Conservation (phyloP, 2,329 filamentous ascomycete genomes). For the Diaporthe velutina region DNA sequence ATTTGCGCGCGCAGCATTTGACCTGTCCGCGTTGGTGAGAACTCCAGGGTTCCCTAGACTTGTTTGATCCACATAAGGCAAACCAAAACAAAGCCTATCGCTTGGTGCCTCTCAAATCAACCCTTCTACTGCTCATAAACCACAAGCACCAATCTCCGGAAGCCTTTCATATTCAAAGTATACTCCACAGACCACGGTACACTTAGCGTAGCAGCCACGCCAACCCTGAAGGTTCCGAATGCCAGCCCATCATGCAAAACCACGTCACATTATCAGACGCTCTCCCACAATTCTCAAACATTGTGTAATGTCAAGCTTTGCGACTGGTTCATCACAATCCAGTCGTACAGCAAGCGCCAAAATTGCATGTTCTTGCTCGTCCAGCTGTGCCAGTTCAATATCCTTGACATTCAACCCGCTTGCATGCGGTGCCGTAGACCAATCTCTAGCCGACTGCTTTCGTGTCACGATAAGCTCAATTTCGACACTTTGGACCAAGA, state of each 20-base stretch:
- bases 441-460: background rate
- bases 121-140: background rate
- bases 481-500: no score
- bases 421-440: background rate
- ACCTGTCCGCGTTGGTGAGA: no score
- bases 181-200: background rate
- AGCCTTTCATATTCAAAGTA: background rate
- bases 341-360: no score
- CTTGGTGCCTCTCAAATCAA: background rate
- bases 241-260: background rate
- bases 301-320: background rate
- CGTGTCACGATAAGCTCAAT: background rate
- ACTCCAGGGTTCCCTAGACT: background rate
- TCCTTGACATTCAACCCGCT: background rate
- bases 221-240: background rate
- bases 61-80: slow-evolving; percentile 6
- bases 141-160: background rate
- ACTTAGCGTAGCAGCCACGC: background rate
- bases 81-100: background rate
- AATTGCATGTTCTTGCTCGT: background rate
- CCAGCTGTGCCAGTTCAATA: background rate
- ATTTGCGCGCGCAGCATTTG: no score
- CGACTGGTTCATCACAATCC: background rate
- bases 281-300: slow-evolving; percentile 15
- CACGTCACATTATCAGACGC: background rate